Evolutionary conservation across 2,329 filamentous ascomycete species (phyloP), one percentile per base, ranked within the genome.

Genomic region (Claviceps monticola): DNA sequence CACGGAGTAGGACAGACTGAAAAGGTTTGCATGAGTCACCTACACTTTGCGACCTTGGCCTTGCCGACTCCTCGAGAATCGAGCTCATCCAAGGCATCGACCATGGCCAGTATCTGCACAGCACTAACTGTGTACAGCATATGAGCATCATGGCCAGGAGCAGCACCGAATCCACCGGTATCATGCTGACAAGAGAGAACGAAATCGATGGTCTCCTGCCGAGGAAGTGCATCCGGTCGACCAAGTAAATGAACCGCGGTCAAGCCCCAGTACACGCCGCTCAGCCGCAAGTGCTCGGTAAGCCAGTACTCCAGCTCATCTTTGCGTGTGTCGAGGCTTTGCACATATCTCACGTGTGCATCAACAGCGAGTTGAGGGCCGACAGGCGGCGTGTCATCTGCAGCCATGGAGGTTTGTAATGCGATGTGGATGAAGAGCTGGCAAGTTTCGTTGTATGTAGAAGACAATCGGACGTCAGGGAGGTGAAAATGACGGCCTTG

Each of bases 281-380:
- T 96, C 53, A 98, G 78, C 55, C 93, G 88, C 58, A 98, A 76
- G 66, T 98, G 93, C 69, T 98, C 91, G 14, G 93, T 98, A 64
- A 97, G 76, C 86, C 91, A 96, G 73, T 97, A 98, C 68, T 96
- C 89, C 60, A 95, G 83, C 69, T 96, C 88, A 74, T 97, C 89
- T 71, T 86, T 89, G 64, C 86, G 84, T 58, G 84, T 89, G 68
- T 98, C 89, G 59, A 98, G 77, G 62, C 85, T 88, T 69, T 95
- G 88, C 59, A 98, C 88, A 67, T 97, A 98, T 64, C 82, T 81
- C 61, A 97, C 88, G 67, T 98, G 93, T 21, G 76, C 73, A 7
- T 73, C 73, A 5, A 71, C 70, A 48, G 74, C 73, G 48, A 81
- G 70, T 56, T 69, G 66, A 23, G 68, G 66, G 57, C 71, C 69